These are phyloP conservation scores for Lactarius pseudohatsudake DNA, from an alignment of 768 basidiomycete species.

Conservation along the genomic window DNA sequence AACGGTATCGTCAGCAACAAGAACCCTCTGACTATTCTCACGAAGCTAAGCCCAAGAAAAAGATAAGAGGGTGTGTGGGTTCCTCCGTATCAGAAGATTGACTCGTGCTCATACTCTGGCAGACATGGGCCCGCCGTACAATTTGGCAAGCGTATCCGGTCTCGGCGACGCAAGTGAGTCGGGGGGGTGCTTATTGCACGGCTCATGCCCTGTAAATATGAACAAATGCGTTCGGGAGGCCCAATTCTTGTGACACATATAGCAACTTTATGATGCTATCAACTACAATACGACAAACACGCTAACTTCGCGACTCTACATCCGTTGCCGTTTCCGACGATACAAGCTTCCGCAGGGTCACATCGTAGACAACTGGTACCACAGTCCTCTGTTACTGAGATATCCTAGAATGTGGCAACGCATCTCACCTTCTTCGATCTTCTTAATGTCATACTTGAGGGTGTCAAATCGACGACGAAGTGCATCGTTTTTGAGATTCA, in stretches of 20 bases:
- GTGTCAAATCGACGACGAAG: slow-evolving; percentile 77
- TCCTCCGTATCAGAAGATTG: slow-evolving; percentile 10
- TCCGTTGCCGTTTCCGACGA: slow-evolving; percentile 30
- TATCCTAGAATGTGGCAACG: background rate
- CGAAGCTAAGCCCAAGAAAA: slow-evolving; percentile 68
- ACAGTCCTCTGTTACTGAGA: slow-evolving; percentile 13
- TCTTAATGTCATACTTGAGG: slow-evolving; percentile 84
- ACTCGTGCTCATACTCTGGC: slow-evolving; percentile 8
- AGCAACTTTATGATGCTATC: background rate
- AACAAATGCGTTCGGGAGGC: background rate
- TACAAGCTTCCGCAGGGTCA: slow-evolving; percentile 69
- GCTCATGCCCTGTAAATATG: background rate
- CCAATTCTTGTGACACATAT: background rate
- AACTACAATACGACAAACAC: background rate
- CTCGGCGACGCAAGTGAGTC: slow-evolving; percentile 36
- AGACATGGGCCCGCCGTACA: slow-evolving; percentile 78
- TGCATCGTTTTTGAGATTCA: slow-evolving; percentile 79
- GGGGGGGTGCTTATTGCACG: background rate
- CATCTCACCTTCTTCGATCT: slow-evolving; percentile 76
- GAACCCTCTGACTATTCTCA: slow-evolving; percentile 63
- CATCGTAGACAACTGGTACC: slow-evolving; percentile 75
- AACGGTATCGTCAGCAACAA: slow-evolving; percentile 65
- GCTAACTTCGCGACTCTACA: slow-evolving; percentile 21
- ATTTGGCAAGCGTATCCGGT: slow-evolving; percentile 72
- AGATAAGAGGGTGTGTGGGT: slow-evolving; percentile 67